A percentile compares a stretch with the other conserved stretches of the same genome.
Conservation (phyloP, 805 yeast species). For the Lachancea mirantina region DNA sequence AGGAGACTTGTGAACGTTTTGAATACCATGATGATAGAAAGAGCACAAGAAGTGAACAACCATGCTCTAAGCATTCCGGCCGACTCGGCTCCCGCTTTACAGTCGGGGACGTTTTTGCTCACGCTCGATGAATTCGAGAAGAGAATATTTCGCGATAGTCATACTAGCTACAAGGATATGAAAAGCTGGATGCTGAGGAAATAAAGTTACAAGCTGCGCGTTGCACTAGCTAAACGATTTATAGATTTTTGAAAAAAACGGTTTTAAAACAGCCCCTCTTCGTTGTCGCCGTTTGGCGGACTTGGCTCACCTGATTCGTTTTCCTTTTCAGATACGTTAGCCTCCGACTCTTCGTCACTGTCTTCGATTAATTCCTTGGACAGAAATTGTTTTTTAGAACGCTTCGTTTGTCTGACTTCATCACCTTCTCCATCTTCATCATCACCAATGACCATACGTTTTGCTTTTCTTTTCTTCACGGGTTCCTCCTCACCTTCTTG, state of each 20-base stretch:
- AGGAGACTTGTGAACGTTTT: conserved; percentile 48
- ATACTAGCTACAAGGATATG: conserved; percentile 41
- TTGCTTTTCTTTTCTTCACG: conserved; percentile 32
- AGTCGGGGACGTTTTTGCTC: conserved; percentile 39
- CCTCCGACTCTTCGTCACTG: conserved; percentile 35
- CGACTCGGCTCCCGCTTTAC: conserved; percentile 32
- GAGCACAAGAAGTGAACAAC: conserved; percentile 69
- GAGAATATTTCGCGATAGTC: conserved; percentile 45
- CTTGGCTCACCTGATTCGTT: conserved; percentile 22
- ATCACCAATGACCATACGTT: conserved; percentile 37
- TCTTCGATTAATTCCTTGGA: conserved; percentile 37
- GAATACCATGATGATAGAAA: conserved; percentile 46
- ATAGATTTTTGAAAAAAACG: background rate
- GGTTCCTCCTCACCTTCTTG: conserved; percentile 17
- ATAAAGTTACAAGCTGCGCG: conserved; percentile 10
- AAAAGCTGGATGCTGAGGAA: conserved; percentile 34
- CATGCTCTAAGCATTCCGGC: conserved; percentile 38
- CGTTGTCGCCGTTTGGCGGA: conserved; percentile 12
- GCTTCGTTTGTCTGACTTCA: conserved; percentile 23
- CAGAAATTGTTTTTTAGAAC: conserved; percentile 21
- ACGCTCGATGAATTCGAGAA: conserved; percentile 76
- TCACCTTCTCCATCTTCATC: conserved; percentile 20
- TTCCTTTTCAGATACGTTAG: conserved; percentile 14
- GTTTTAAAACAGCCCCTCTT: conserved; percentile 14
- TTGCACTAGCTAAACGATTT: background rate